Percentiles rank a stretch among this genome's conserved stretches.
These are phyloP conservation scores for Gentiana straminea DNA, from an alignment of 257 asterid species.

Conservation along the genomic window DNA sequence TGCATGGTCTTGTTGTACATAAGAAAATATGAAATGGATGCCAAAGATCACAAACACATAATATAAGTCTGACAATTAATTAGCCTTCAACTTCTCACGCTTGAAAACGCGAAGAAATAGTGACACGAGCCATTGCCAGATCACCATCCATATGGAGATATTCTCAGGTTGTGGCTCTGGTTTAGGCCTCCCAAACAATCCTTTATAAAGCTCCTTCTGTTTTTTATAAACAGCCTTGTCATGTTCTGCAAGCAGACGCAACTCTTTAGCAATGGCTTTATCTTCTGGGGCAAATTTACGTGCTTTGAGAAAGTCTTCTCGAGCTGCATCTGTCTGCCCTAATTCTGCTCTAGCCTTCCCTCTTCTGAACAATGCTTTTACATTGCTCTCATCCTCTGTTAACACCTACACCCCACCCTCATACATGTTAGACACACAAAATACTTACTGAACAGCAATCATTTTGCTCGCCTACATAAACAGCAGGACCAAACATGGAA, in stretches of 20 bases:
- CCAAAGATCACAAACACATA: no score
- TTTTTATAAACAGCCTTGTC: slow-evolving; percentile 83
- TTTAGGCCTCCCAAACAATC: slow-evolving; percentile 56
- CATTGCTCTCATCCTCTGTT: slow-evolving; percentile 76
- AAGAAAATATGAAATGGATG: slow-evolving; percentile 7
- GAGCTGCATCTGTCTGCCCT: slow-evolving; percentile 93
- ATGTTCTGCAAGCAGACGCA: slow-evolving; percentile 61
- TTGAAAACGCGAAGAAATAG: slow-evolving; percentile 43
- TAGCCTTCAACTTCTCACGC: slow-evolving; percentile 46
- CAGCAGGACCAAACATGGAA: background rate
- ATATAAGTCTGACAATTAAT: slow-evolving; percentile 9
- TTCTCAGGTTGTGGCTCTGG: slow-evolving; percentile 54
- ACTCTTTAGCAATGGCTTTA: slow-evolving; percentile 61
- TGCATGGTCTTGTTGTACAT: slow-evolving; percentile 2
- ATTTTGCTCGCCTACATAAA: no score
- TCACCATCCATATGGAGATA: slow-evolving; percentile 31
- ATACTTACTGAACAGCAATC: no score
- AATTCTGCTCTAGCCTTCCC: slow-evolving; percentile 93
- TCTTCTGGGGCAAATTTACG: slow-evolving; percentile 74
- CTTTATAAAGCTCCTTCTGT: slow-evolving; percentile 91
- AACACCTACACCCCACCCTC: slow-evolving; percentile 42
- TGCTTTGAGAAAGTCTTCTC: slow-evolving; percentile 82
- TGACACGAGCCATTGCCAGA: slow-evolving; percentile 78
- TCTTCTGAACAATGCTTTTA: slow-evolving; percentile 78
- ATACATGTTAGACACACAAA: no score